Base-by-base conservation (phyloP, 169 alveolate genomes). In the Plasmodium knowlesi region DNA sequence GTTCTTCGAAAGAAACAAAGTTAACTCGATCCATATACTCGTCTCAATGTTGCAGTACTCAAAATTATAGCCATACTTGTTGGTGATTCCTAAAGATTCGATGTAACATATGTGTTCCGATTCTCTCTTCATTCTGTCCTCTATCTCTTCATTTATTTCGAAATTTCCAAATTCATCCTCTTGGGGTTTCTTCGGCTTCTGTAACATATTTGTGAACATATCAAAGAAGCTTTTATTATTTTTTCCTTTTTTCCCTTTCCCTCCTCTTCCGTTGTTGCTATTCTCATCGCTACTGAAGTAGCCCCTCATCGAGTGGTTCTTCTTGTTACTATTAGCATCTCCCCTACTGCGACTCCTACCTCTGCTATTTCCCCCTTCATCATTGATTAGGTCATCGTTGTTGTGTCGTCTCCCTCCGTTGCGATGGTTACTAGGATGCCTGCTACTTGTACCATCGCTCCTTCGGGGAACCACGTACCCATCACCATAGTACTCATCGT, bases 41-140 rank as follows among this genome's bases (percentile, higher is more conserved):
- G 95, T 91, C 76, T 91, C 95, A 50, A 91, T 91, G 50, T 91
- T 91, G 74, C 92, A 91, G 28, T 82, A 82, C 72, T 91, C 92
- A 71, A 81, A 82, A 70, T 91, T 91, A 32, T 81, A 91, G 22
- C 82, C 84, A 91, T 82, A 53, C 61, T 61, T 80, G 74, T 80
- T 91, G 14, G 95, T 91, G 25, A 91, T 82, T n/a, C 86, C 92
- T 61, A 91, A 82, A 9, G 37, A 25, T 37, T 50, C 84, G n/a
- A 28, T 82, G 74, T 67, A 71, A 70, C 57, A 46, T 70, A 43
- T 34, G 30, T 67, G 30, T 39, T 16, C 39, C 6, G 34, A 37
- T 16, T 54, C 95, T 91, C 74, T 91, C 25, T 71, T 91, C 22
- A 91, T 53, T 88, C 82, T 76, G 5, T 88, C 76, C 76, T 67